Conservation (phyloP, 768 basidiomycete genomes). For the Kwoniella shandongensis region DNA sequence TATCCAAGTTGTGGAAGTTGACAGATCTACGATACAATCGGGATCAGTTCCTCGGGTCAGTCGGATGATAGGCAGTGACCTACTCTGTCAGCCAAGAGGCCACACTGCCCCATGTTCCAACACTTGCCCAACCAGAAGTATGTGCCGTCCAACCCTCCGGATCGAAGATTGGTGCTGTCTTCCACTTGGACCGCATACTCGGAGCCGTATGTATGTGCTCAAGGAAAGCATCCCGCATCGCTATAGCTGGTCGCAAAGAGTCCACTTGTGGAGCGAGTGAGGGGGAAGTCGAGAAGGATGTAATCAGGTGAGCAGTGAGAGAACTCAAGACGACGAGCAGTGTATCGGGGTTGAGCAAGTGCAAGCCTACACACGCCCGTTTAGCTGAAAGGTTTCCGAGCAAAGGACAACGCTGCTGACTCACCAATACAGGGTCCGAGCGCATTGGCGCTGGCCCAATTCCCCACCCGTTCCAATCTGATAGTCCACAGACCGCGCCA, state of each 20-base stretch:
- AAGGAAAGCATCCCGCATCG: constrained; percentile 29
- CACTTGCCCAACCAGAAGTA: constrained; percentile 28
- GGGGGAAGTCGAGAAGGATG: constrained; percentile 24
- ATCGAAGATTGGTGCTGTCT: constrained; percentile 6
- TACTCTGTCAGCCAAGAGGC: constrained; percentile 37
- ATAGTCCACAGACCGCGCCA: constrained; percentile 25
- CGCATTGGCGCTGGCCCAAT: constrained; percentile 44
- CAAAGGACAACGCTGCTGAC: neutral
- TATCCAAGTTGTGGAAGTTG: constrained; percentile 37
- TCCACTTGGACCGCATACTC: constrained; percentile 3
- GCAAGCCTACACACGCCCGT: constrained; percentile 26
- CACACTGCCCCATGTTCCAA: constrained; percentile 22
- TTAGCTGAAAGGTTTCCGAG: neutral
- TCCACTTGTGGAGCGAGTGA: constrained; percentile 21
- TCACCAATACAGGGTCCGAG: constrained; percentile 33
- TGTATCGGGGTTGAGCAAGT: constrained; percentile 11
- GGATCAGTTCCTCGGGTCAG: constrained; percentile 1
- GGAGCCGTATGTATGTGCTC: constrained; percentile 19
- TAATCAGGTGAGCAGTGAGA: constrained; percentile 35
- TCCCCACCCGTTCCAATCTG: constrained; percentile 28
- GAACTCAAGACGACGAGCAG: constrained; percentile 31
- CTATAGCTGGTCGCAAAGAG: constrained; percentile 20
- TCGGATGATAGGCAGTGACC: constrained; percentile 5
- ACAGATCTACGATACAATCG: constrained; percentile 17
- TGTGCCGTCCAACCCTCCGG: constrained; percentile 21